These are phyloP conservation scores for Lachancea sp. DNA, from an alignment of 805 yeast genomes.

Conservation along the genomic window DNA sequence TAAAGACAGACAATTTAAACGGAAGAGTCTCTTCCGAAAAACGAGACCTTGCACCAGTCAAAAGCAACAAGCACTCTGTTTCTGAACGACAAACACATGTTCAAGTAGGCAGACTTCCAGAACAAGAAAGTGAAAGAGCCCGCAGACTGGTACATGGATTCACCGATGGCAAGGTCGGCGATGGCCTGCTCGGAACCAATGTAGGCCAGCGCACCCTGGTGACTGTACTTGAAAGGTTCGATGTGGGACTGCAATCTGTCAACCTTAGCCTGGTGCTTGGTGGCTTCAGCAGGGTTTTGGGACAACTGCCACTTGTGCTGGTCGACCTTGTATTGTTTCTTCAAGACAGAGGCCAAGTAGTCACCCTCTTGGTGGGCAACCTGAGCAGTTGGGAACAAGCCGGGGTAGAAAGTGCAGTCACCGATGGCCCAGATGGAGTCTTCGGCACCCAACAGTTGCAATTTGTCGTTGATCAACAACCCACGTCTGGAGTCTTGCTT, in stretches of 20 bases:
- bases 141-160: constrained; percentile 69
- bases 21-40: constrained; percentile 83
- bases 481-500: constrained; percentile 89
- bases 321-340: constrained; percentile 57
- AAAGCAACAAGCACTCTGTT: constrained; percentile 78
- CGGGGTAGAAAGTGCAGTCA: constrained; percentile 85
- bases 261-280: constrained; percentile 43
- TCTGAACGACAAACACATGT: constrained; percentile 85
- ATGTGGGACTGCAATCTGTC: constrained; percentile 36
- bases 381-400: constrained; percentile 94
- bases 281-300: constrained; percentile 35
- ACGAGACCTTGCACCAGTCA: constrained; percentile 83
- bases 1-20: constrained; percentile 13
- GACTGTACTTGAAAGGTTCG: constrained; percentile 69
- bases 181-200: constrained; percentile 91
- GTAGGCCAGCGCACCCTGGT: constrained; percentile 91
- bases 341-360: constrained; percentile 68
- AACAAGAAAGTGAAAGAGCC: constrained; percentile 84
- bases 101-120: constrained; percentile 92
- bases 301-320: constrained; percentile 42
- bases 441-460: constrained; percentile 74
- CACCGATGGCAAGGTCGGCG: constrained; percentile 79
- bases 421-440: constrained; percentile 81
- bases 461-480: constrained; percentile 72
- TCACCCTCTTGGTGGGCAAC: constrained; percentile 94